Evolutionary conservation across 345 rosid genomes (phyloP).

Genomic region (Psidium guajava): DNA sequence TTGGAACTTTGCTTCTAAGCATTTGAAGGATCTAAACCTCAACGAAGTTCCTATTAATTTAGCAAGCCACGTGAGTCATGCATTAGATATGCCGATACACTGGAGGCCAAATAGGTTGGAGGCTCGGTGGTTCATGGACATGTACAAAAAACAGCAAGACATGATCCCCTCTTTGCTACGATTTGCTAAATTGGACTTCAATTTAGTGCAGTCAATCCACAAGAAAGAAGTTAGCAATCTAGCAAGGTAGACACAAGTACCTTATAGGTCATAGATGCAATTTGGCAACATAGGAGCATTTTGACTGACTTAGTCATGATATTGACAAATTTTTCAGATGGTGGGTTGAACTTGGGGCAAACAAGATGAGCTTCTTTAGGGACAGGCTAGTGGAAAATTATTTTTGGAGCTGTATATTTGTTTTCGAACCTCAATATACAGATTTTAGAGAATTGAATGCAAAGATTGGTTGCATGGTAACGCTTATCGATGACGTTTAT

Average conservation of each 20-base stretch:
- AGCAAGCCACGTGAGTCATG: background rate
- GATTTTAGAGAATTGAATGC: background rate
- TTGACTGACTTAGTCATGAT: background rate
- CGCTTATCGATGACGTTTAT: background rate
- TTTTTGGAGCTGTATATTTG: conserved; percentile 1
- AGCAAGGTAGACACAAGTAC: background rate
- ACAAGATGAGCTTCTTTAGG: background rate
- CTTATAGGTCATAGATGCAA: background rate
- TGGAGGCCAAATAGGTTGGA: conserved; percentile 12
- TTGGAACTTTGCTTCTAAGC: background rate
- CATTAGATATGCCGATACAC: background rate
- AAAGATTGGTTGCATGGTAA: background rate
- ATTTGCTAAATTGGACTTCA: conserved; percentile 13
- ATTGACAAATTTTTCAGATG: background rate
- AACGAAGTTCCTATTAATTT: conserved; percentile 1
- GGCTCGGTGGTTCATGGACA: conserved; percentile 8
- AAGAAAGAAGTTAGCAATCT: background rate
- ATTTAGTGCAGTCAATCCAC: conserved; percentile 3
- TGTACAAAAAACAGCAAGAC: background rate
- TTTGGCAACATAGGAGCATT: background rate
- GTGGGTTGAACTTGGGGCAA: conserved; percentile 8
- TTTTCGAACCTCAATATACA: conserved; percentile 2
- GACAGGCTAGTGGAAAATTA: conserved; percentile 8
- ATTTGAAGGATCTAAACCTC: background rate
- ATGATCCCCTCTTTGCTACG: conserved; percentile 5